phyloP scores from a whole-genome alignment of 495 filamentous ascomycete species.

The Stereocaulon alpinum region DNA sequence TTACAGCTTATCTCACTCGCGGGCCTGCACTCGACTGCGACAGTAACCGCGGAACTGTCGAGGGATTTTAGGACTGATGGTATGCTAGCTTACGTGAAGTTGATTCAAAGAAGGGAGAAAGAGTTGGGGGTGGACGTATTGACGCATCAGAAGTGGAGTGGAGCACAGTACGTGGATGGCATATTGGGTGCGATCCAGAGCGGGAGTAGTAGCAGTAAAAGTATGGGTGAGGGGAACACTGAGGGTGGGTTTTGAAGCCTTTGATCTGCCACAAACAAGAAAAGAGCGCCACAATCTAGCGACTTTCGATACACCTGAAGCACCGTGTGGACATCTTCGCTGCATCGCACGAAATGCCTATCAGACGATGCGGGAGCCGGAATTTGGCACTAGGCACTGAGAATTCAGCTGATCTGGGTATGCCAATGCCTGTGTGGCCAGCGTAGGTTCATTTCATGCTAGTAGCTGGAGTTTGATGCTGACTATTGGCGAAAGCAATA shows the following conservation, averaged over 20 bases:
- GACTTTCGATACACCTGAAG: not conserved
- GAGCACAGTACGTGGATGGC: slow-evolving; percentile 84
- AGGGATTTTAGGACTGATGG: slow-evolving; percentile 76
- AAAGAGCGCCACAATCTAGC: not conserved
- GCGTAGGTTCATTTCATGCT: too few relatives aligned
- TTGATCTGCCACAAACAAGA: too few relatives aligned
- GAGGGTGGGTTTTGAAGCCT: slow-evolving; percentile 39
- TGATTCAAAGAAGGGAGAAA: slow-evolving; percentile 83
- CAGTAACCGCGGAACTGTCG: slow-evolving; percentile 76
- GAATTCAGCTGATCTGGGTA: not conserved
- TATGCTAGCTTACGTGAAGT: slow-evolving; percentile 90
- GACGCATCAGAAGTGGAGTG: slow-evolving; percentile 98
- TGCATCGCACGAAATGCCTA: not conserved
- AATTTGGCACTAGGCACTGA: too few relatives aligned
- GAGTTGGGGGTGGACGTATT: slow-evolving; percentile 88
- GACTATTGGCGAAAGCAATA: too few relatives aligned
- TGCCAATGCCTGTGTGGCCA: too few relatives aligned
- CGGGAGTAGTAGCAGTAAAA: slow-evolving; percentile 71
- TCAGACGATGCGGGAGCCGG: too few relatives aligned
- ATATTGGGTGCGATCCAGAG: slow-evolving; percentile 88
- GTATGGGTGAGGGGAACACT: slow-evolving; percentile 77
- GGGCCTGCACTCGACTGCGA: slow-evolving; percentile 80
- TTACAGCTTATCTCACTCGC: slow-evolving; percentile 88
- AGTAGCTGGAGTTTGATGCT: too few relatives aligned
- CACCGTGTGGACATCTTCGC: not conserved